A percentile compares a stretch with the other conserved stretches of the same genome.
Evolutionary conservation across 176 grass and related monocot genomes (phyloP).

Genomic region (Coix lacrymajobi): DNA sequence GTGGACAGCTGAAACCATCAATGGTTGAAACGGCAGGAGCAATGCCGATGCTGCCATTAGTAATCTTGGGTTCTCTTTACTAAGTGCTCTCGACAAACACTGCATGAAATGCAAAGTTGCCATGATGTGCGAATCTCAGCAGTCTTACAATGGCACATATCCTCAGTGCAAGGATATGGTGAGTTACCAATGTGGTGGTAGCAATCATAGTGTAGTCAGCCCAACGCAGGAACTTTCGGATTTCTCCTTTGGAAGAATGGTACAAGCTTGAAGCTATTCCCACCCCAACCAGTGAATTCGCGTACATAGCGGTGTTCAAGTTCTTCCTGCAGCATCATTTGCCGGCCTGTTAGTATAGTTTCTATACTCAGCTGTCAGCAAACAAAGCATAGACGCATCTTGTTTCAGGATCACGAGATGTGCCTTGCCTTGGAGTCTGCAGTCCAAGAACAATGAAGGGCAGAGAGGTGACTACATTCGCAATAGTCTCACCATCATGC

Average conservation of each 20-base stretch:
- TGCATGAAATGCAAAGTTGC: constrained; percentile 18
- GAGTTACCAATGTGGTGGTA: constrained; percentile 59
- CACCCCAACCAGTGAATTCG: constrained; percentile 79
- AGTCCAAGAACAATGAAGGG: constrained; percentile 87
- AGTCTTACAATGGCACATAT: neutral
- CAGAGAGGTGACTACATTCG: constrained; percentile 78
- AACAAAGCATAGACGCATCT: neutral
- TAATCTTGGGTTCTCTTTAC: constrained; percentile 74
- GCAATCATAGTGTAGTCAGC: constrained; percentile 97
- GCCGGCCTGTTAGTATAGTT: constrained; percentile 9
- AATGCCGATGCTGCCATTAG: constrained; percentile 77
- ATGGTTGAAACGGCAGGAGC: constrained; percentile 82
- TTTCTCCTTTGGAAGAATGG: constrained; percentile 71
- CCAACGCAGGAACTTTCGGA: constrained; percentile 66
- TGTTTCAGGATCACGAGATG: neutral
- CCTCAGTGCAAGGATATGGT: neutral
- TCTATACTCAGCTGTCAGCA: neutral
- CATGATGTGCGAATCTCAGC: neutral
- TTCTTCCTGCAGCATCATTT: constrained; percentile 59
- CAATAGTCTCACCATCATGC: constrained; percentile 63
- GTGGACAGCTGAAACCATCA: constrained; percentile 92
- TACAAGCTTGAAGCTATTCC: constrained; percentile 88
- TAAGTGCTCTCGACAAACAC: constrained; percentile 79
- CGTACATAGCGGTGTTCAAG: constrained; percentile 60
- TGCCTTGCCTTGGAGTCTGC: constrained; percentile 60